Conservation (phyloP, 1,284 basidiomycete genomes). For the Malassezia dermatis region DNA sequence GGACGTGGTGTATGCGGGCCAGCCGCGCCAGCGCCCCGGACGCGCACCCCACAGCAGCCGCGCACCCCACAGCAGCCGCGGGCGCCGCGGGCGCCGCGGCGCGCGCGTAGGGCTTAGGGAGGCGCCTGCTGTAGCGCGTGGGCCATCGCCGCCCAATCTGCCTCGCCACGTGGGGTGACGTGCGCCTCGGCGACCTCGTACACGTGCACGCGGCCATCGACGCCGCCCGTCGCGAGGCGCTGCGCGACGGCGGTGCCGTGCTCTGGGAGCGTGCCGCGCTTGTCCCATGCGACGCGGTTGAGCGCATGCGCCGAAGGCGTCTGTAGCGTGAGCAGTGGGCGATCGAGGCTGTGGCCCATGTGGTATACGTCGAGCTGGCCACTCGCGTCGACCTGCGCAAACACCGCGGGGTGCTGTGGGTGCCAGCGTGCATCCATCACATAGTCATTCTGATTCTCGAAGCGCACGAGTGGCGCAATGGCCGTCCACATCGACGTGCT, state of each 20-base stretch:
- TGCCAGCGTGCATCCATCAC: conserved; percentile 99
- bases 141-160: conserved; percentile 26
- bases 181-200: conserved; percentile 54
- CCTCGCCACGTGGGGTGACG: conserved; percentile 22
- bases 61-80: no score
- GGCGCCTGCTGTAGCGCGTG: conserved; percentile 14
- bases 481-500: conserved; percentile 4
- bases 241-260: conserved; percentile 60
- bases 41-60: background rate
- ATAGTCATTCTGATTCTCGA: conserved; percentile 51
- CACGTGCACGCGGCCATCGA: conserved; percentile 81
- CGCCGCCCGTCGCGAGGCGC: conserved; percentile 65
- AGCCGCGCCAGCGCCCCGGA: background rate
- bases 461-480: conserved; percentile 11
- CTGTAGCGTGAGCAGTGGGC: background rate
- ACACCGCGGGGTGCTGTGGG: conserved; percentile 81
- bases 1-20: conserved; percentile 3
- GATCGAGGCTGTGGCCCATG: conserved; percentile 80
- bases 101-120: background rate
- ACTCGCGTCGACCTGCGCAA: conserved; percentile 83
- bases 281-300: conserved; percentile 91
- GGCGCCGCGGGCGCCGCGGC: no score
- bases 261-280: conserved; percentile 50
- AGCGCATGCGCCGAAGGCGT: conserved; percentile 60
- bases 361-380: conserved; percentile 96